These are phyloP conservation scores for Metarhizium sp. DNA, from an alignment of 2,329 filamentous ascomycete genomes.

Conservation along the genomic window DNA sequence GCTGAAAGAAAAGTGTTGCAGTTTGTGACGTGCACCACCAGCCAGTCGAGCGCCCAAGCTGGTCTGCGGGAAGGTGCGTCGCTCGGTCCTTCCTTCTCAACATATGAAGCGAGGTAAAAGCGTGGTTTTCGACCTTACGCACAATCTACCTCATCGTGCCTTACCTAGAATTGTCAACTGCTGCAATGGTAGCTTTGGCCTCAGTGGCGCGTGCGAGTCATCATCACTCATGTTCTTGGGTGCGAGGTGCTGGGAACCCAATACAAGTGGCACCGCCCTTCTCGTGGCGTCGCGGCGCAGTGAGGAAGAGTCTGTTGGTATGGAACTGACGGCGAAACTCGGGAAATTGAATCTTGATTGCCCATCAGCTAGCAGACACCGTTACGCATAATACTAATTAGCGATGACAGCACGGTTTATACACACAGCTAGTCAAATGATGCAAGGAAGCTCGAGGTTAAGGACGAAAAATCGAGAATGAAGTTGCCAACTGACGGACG, in stretches of 20 bases:
- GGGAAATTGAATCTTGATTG: neutral
- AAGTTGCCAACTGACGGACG: neutral
- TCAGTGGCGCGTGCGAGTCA: constrained; percentile 10
- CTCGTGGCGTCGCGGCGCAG: too few relatives aligned
- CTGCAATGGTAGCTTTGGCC: constrained; percentile 60
- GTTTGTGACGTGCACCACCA: neutral
- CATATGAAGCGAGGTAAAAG: neutral
- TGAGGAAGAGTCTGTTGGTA: neutral
- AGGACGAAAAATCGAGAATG: neutral
- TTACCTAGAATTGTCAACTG: constrained; percentile 73
- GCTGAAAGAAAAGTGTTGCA: neutral
- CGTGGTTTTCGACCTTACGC: neutral
- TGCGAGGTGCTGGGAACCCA: neutral
- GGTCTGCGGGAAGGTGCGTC: neutral
- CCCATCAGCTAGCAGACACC: neutral
- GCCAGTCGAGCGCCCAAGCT: neutral
- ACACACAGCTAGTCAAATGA: neutral
- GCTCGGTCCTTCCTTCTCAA: neutral
- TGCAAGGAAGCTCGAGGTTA: neutral
- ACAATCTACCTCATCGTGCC: constrained; percentile 12
- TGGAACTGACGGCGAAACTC: neutral
- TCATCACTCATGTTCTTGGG: constrained; percentile 4
- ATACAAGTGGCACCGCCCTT: neutral
- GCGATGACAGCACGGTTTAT: neutral
- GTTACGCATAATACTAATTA: neutral